phyloP scores from a whole-genome alignment of 2,329 filamentous ascomycete species.

The Tolypocladium tundrense region DNA sequence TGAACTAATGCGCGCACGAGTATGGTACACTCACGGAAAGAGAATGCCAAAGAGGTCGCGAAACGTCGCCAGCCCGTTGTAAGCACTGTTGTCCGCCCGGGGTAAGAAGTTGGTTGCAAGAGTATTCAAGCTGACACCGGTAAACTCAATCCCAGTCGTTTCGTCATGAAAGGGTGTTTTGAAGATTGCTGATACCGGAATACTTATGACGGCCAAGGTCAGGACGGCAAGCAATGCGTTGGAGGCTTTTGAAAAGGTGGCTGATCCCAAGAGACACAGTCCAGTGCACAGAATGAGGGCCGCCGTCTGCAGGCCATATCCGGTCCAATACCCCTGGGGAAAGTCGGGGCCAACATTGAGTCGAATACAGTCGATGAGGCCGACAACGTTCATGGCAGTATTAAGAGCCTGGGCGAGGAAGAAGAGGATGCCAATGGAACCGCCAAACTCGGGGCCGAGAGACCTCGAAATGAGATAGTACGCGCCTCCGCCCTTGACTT shows the following conservation, averaged over 20 bases:
- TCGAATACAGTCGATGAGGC: conserved; percentile 71
- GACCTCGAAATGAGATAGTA: conserved; percentile 85
- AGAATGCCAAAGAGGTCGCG: conserved; percentile 78
- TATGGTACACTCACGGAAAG: conserved; percentile 44
- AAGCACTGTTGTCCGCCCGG: conserved; percentile 51
- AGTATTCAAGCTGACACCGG: conserved; percentile 62
- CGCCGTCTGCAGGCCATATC: conserved; percentile 64
- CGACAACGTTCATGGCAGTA: conserved; percentile 78
- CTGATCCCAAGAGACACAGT: conserved; percentile 70
- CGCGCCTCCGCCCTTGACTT: conserved; percentile 76
- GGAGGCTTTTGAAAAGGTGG: conserved; percentile 70
- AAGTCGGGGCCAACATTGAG: conserved; percentile 62
- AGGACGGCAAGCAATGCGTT: conserved; percentile 65
- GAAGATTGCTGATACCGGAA: conserved; percentile 67
- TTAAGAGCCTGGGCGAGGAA: conserved; percentile 87
- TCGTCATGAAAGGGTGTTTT: conserved; percentile 56
- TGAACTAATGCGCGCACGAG: conserved; percentile 11
- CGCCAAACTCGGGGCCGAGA: conserved; percentile 79
- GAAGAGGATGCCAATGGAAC: conserved; percentile 79
- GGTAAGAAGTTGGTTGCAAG: conserved; percentile 67
- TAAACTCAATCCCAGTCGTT: conserved; percentile 60
- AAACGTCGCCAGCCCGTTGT: conserved; percentile 57
- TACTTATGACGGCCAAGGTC: conserved; percentile 65
- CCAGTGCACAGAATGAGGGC: conserved; percentile 62
- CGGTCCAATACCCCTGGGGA: conserved; percentile 63